Conservation (phyloP, 768 basidiomycete species). For the Tephrocybe sp. region DNA sequence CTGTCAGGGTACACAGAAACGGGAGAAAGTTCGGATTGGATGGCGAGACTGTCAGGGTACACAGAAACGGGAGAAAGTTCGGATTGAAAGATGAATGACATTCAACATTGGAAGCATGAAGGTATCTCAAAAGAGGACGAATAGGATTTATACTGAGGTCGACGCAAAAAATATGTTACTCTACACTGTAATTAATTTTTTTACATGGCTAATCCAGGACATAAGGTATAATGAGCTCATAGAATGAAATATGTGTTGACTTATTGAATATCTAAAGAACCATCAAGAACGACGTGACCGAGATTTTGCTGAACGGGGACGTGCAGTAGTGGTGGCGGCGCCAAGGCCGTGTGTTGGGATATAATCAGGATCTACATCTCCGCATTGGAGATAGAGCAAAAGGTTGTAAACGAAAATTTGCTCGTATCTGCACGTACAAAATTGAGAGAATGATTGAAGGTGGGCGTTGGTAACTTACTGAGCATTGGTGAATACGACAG, state of each 20-base stretch:
- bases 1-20: too few relatives aligned
- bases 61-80: too few relatives aligned
- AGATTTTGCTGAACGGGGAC: conserved; percentile 51
- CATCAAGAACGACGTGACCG: conserved; percentile 43
- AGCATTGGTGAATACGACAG: conserved; percentile 87
- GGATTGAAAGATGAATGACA: too few relatives aligned
- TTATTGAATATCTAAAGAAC: neutral
- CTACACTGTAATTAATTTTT: too few relatives aligned
- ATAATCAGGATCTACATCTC: conserved; percentile 74
- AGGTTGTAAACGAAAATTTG: conserved; percentile 87
- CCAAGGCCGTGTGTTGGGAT: conserved; percentile 77
- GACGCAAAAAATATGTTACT: too few relatives aligned
- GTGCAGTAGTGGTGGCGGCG: conserved; percentile 48
- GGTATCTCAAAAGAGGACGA: too few relatives aligned
- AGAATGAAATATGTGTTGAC: too few relatives aligned
- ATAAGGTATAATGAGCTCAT: conserved; percentile 2
- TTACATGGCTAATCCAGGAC: neutral
- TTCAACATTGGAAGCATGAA: too few relatives aligned
- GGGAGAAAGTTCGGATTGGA: too few relatives aligned
- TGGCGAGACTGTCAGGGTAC: too few relatives aligned
- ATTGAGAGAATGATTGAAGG: conserved; percentile 2
- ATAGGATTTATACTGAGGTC: too few relatives aligned
- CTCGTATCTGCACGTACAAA: conserved; percentile 58
- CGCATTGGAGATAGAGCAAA: conserved; percentile 73
- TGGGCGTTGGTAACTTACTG: conserved; percentile 56